These are phyloP conservation scores for Colletotrichum sp. DNA, from an alignment of 2,329 filamentous ascomycete species.

Conservation along the genomic window DNA sequence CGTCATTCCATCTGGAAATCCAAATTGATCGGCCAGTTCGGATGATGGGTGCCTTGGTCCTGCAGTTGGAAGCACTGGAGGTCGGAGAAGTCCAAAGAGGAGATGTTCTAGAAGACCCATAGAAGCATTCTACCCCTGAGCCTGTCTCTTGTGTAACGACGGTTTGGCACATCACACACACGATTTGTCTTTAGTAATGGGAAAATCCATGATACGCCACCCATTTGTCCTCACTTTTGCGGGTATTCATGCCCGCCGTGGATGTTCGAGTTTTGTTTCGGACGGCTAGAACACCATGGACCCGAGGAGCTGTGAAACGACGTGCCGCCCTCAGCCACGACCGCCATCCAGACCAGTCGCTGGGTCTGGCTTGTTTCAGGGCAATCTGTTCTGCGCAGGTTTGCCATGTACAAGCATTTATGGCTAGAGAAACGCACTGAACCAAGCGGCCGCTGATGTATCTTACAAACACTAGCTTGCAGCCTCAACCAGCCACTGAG, in stretches of 20 bases:
- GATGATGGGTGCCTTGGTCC: not conserved
- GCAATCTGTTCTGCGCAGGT: not conserved
- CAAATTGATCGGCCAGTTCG: not conserved
- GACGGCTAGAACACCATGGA: not conserved
- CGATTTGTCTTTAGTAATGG: not conserved
- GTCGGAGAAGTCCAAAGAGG: not conserved
- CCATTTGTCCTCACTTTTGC: not conserved
- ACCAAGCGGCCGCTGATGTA: not conserved
- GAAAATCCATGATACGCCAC: not conserved
- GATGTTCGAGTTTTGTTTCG: slow-evolving; percentile 16
- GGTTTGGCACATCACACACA: slow-evolving; percentile 8
- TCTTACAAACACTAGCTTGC: not conserved
- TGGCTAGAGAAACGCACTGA: not conserved
- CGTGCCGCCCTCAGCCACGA: not conserved
- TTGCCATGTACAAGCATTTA: not conserved
- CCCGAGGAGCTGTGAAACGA: not conserved
- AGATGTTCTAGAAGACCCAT: slow-evolving; percentile 10
- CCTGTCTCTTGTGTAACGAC: slow-evolving; percentile 8
- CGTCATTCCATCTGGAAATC: not conserved
- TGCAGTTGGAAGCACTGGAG: not conserved
- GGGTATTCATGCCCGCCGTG: not conserved
- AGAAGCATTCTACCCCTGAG: not conserved
- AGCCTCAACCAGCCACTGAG: not conserved
- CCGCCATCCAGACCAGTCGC: not conserved
- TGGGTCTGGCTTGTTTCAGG: not conserved